Evolutionary conservation across 2,329 filamentous ascomycete genomes (phyloP), one percentile per base, ranked within the genome.

Genomic region (Gaeumannomyces sp.): DNA sequence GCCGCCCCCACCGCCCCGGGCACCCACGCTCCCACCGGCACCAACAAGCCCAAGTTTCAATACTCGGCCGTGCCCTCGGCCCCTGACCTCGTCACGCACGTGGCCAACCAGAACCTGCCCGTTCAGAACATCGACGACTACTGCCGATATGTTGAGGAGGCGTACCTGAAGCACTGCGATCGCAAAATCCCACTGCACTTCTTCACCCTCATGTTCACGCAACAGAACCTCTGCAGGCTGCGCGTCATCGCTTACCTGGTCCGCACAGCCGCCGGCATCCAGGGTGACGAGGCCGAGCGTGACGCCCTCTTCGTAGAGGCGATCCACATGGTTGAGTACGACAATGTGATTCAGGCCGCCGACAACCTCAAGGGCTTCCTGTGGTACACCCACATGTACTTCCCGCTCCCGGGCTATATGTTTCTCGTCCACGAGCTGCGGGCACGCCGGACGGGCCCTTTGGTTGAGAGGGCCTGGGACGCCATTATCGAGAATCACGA

Each of bases 341-440:
- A 87, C 72, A 85, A 83, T 66, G 70, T 82, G 50, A 79, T 87
- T 28, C 82, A 85, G 67, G 77, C 77, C 1, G 78, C 80, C 7
- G 79, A 83, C 22, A 78, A 74, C 61, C 74, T 87, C 4, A 78
- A 78, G 22, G 78, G 81, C 2, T 87, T 84, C 68, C 77, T 77
- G 62, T 88, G 85, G 85, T 87, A 84, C 70, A 84, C 83, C 0
- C 78, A 81, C 68, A 81, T 86, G 69, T 79, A 87, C 71, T 85
- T 87, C 64, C 85, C 85, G 11, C 81, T 88, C 67, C 84, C 84
- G 2, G 85, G 83, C 1, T 87, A 87, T 73, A 84, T 87, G 72
- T 86, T 84, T 69, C 76, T 87, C 28, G 78, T 85, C 16, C 81
- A 80, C 61, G 84, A 86, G 70, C 76, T 88, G 53, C 81, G 82